phyloP scores from a whole-genome alignment of 305 asterid genomes.

The Fraxinus greggii region DNA sequence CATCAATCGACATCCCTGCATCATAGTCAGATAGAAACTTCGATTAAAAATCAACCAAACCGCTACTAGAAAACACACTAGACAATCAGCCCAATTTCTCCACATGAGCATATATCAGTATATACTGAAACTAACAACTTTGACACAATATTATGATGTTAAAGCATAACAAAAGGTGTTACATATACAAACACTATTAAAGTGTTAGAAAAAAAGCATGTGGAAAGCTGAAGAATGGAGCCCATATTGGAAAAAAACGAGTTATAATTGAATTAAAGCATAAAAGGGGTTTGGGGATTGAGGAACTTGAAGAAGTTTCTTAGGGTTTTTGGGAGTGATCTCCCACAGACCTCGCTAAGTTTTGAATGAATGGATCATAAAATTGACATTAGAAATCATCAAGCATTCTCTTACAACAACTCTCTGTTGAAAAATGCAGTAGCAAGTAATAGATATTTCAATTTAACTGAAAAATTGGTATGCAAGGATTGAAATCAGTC shows the following conservation, averaged over 20 bases:
- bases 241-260: not conserved
- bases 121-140: no score
- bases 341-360: not conserved
- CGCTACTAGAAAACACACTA: no score
- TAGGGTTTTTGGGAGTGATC: not conserved
- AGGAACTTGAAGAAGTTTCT: not conserved
- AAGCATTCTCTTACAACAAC: not conserved
- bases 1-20: no score
- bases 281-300: not conserved
- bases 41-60: no score
- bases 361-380: not conserved
- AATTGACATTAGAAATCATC: no score
- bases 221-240: not conserved
- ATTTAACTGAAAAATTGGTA: not conserved
- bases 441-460: not conserved
- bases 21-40: no score
- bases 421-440: not conserved
- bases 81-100: no score
- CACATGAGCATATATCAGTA: no score
- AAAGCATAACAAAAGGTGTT: not conserved
- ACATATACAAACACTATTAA: not conserved
- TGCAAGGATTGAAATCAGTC: no score
- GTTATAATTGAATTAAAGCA: not conserved
- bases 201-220: not conserved
- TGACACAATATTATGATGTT: not conserved